Evolutionary conservation across 768 basidiomycete genomes (phyloP).

Genomic region (Pleurotus ostreatus): DNA sequence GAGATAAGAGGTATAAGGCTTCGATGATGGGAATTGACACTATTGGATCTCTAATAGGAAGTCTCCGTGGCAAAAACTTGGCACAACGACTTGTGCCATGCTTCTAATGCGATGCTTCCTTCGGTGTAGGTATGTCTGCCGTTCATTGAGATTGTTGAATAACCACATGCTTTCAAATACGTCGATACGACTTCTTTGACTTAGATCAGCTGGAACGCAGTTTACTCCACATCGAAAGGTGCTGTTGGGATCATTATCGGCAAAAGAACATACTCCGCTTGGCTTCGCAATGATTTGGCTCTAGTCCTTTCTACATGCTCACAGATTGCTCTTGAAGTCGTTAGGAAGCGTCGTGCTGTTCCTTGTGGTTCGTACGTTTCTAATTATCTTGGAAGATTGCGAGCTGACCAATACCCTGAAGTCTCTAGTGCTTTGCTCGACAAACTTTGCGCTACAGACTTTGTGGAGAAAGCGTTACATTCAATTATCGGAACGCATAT

Average conservation of each 20-base stretch:
- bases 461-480: too few species aligned
- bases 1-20: neutral
- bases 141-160: neutral
- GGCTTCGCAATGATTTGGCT: too few species aligned
- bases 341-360: too few species aligned
- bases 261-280: neutral
- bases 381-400: too few species aligned
- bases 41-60: neutral
- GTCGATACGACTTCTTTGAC: neutral
- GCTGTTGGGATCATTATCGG: neutral
- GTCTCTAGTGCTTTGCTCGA: too few species aligned
- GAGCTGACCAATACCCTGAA: too few species aligned
- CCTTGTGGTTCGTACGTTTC: too few species aligned
- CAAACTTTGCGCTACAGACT: too few species aligned
- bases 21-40: neutral
- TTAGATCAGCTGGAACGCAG: neutral
- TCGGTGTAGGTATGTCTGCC: neutral
- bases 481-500: too few species aligned
- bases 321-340: too few species aligned
- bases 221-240: neutral
- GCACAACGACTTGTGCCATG: neutral
- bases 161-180: neutral
- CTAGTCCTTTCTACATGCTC: too few species aligned
- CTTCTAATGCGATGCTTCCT: neutral
- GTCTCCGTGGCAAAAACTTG: neutral